Evolutionary conservation across 495 filamentous ascomycete genomes (phyloP), one percentile per base, ranked within the genome.

Genomic region (Trichoderma reesei): DNA sequence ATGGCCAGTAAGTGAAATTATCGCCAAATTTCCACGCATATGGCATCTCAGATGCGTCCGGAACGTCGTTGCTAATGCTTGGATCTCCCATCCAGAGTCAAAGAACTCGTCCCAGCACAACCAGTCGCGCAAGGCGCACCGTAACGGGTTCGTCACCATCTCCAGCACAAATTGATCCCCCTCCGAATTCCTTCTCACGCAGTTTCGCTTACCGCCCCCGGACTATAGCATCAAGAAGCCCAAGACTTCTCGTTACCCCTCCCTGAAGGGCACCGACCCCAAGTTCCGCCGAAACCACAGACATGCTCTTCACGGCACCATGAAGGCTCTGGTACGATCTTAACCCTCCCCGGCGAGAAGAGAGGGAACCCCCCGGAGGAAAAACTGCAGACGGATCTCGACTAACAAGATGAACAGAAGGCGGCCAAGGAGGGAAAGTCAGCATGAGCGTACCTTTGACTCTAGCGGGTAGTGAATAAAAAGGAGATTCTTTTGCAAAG

Each of bases 21-120:
- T n/a, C n/a, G n/a, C n/a, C n/a, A n/a, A n/a, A n/a, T n/a, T n/a
- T n/a, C n/a, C n/a, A n/a, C n/a, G n/a, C n/a, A n/a, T n/a, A n/a
- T n/a, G n/a, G n/a, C n/a, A n/a, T n/a, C n/a, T n/a, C n/a, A n/a
- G n/a, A n/a, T n/a, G n/a, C n/a, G n/a, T n/a, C n/a, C n/a, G n/a
- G n/a, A n/a, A n/a, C n/a, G n/a, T n/a, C n/a, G n/a, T 42, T 3
- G 46, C 36, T 41, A 56, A 56, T 34, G 11, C 16, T 31, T 13
- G 51, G 34, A 14, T 31, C n/a, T n/a, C n/a, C n/a, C n/a, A 56
- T 33, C 13, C 74, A 95, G 91, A 97, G 86, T 96, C 92, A 66
- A 97, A 97, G 90, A 97, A 97, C 86, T 92, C 91, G 79, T 96
- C 92, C 69, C 92, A 97, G 86, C 92, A 96, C 83, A 96, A 98